Conservation (phyloP, 495 filamentous ascomycete genomes). For the Lasiosphaeria hispida region DNA sequence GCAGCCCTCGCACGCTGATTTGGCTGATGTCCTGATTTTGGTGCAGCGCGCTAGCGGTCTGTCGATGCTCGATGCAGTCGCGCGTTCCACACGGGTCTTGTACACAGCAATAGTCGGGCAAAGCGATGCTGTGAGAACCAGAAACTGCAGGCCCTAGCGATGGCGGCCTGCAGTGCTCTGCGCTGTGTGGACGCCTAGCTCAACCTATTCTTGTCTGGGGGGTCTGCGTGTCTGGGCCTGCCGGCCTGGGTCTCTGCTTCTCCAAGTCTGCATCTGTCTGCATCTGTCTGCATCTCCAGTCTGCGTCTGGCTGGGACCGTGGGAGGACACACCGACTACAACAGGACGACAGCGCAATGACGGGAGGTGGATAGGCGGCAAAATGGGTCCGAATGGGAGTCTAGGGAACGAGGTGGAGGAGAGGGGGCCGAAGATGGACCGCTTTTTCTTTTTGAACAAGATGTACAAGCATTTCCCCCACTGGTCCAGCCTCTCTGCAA, state of each 20-base stretch:
- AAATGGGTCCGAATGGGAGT: too few species aligned
- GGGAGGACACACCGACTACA: not conserved
- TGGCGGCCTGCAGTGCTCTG: slow-evolving; percentile 6
- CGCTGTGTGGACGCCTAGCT: too few species aligned
- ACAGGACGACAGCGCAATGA: not conserved
- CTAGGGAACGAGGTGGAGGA: too few species aligned
- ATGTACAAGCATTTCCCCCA: too few species aligned
- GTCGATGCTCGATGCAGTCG: not conserved
- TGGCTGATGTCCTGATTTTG: slow-evolving; percentile 12
- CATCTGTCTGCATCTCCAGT: not conserved
- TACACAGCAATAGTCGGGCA: not conserved
- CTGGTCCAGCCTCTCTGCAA: too few species aligned
- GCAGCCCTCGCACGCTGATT: slow-evolving; percentile 19
- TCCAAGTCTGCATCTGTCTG: not conserved
- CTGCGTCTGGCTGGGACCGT: not conserved
- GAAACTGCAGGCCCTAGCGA: slow-evolving; percentile 7
- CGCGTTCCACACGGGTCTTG: slow-evolving; percentile 3
- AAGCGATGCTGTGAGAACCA: slow-evolving; percentile 5
- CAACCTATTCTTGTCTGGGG: too few species aligned
- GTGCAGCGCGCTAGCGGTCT: slow-evolving; percentile 12
- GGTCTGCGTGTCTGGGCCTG: not conserved
- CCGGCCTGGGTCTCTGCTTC: not conserved
- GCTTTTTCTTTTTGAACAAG: too few species aligned
- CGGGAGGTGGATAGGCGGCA: too few species aligned
- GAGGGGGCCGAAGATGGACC: too few species aligned